Evolutionary conservation across 306 rosid genomes (phyloP).

Genomic region (Dryas octopetala): DNA sequence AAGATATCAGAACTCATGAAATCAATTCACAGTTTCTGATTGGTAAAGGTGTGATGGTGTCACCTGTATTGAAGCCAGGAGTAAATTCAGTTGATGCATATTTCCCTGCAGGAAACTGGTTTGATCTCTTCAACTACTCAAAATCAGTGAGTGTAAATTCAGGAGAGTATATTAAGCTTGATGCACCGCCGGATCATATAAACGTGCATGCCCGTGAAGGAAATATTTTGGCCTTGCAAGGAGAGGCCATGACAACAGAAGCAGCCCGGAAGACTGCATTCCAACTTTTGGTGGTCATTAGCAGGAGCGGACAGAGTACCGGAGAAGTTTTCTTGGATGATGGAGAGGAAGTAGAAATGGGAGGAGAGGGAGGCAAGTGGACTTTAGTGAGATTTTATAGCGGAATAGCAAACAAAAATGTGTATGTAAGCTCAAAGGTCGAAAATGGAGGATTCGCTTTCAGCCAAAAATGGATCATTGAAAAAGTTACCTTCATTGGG

Average conservation of each 20-base stretch:
- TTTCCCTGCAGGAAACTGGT: slow-evolving; percentile 83
- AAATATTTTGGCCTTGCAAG: slow-evolving; percentile 71
- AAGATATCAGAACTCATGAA: slow-evolving; percentile 58
- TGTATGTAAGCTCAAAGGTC: slow-evolving; percentile 49
- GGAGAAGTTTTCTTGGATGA: slow-evolving; percentile 82
- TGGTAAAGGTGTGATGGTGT: slow-evolving; percentile 70
- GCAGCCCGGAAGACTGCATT: slow-evolving; percentile 59
- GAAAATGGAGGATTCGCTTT: slow-evolving; percentile 58
- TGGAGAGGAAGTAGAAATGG: slow-evolving; percentile 60
- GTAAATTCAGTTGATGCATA: slow-evolving; percentile 65
- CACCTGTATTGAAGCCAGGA: slow-evolving; percentile 65
- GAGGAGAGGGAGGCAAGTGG: slow-evolving; percentile 54
- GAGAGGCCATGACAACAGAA: slow-evolving; percentile 58
- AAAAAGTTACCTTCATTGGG: slow-evolving; percentile 60
- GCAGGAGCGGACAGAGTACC: slow-evolving; percentile 32
- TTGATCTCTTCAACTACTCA: slow-evolving; percentile 72
- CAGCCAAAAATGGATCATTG: slow-evolving; percentile 56
- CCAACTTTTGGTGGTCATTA: slow-evolving; percentile 55
- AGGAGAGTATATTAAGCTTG: slow-evolving; percentile 53
- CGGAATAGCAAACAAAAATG: slow-evolving; percentile 11
- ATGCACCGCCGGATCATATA: slow-evolving; percentile 73
- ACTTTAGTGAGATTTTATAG: slow-evolving; percentile 53
- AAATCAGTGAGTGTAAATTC: slow-evolving; percentile 45
- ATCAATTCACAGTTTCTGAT: slow-evolving; percentile 73
- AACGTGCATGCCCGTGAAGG: slow-evolving; percentile 75